These are phyloP conservation scores for Firmiana major DNA, from an alignment of 345 rosid genomes.

Conservation along the genomic window DNA sequence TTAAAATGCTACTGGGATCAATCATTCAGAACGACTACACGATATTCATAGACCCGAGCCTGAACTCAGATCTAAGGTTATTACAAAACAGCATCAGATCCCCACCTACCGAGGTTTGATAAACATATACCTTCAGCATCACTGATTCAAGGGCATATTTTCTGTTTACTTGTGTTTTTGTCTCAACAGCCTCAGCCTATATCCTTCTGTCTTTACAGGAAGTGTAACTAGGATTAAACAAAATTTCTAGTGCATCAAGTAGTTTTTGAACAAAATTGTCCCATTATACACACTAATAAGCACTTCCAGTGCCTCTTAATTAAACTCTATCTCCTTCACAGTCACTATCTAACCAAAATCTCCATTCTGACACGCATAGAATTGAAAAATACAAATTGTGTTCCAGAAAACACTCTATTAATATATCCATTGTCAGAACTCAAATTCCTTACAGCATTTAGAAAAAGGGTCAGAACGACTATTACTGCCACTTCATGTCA, in stretches of 20 bases:
- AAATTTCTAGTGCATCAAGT: not conserved
- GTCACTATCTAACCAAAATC: not conserved
- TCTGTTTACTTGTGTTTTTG: not conserved
- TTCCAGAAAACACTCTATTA: not conserved
- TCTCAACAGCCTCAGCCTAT: not conserved
- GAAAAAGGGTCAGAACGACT: not conserved
- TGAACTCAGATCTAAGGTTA: not conserved
- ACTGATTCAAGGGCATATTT: slow-evolving; percentile 1
- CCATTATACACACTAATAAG: not conserved
- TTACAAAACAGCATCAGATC: not conserved
- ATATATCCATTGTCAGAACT: not conserved
- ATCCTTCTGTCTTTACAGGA: not conserved
- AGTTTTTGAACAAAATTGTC: not conserved
- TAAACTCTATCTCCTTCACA: not conserved
- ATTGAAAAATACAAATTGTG: not conserved
- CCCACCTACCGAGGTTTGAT: not conserved
- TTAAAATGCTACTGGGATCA: not conserved
- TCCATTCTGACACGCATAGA: not conserved
- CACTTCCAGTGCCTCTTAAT: not conserved
- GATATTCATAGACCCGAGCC: not conserved
- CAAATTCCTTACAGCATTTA: not conserved
- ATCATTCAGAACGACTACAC: not conserved
- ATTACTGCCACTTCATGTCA: not conserved
- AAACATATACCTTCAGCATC: not conserved
- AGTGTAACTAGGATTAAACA: not conserved